phyloP scores from a whole-genome alignment of 805 yeast genomes.

The Cyberlindnera mississippiensis region DNA sequence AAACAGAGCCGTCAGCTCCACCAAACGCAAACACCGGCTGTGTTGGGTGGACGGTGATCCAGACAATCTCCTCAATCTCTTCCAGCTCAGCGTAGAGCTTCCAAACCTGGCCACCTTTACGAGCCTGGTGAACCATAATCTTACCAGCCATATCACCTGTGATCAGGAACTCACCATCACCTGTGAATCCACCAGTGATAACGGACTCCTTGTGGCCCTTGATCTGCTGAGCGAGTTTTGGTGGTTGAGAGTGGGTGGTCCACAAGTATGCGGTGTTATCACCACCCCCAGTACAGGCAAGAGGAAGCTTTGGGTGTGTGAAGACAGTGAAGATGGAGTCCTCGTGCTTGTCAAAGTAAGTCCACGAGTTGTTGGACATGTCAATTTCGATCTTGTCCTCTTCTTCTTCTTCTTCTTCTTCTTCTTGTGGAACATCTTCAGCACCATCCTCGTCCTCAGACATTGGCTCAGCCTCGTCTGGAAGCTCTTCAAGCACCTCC shows the following conservation, averaged over 20 bases:
- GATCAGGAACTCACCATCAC: conserved; percentile 73
- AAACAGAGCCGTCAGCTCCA: conserved; percentile 87
- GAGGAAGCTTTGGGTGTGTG: conserved; percentile 78
- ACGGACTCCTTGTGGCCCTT: conserved; percentile 87
- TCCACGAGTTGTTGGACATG: conserved; percentile 81
- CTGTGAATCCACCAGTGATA: conserved; percentile 75
- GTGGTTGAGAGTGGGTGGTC: conserved; percentile 88
- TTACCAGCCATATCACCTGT: conserved; percentile 96
- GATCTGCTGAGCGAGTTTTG: conserved; percentile 72
- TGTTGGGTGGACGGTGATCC: conserved; percentile 78
- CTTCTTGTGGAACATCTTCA: conserved; percentile 35
- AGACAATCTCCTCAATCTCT: conserved; percentile 86
- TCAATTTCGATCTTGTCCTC: conserved; percentile 69
- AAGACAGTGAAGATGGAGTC: conserved; percentile 86
- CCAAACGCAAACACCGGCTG: conserved; percentile 88
- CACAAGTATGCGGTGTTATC: conserved; percentile 86
- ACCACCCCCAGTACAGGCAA: conserved; percentile 93
- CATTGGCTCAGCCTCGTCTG: conserved; percentile 26
- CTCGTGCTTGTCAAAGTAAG: conserved; percentile 84
- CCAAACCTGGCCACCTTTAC: conserved; percentile 85
- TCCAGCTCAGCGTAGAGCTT: conserved; percentile 60
- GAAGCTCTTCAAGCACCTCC: conserved; percentile 32
- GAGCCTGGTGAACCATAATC: conserved; percentile 65
- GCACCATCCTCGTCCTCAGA: conserved; percentile 30
- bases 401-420: conserved; percentile 34